phyloP scores from a whole-genome alignment of 192 early-diverging fungal species.

The Gaertneriomyces sp. region DNA sequence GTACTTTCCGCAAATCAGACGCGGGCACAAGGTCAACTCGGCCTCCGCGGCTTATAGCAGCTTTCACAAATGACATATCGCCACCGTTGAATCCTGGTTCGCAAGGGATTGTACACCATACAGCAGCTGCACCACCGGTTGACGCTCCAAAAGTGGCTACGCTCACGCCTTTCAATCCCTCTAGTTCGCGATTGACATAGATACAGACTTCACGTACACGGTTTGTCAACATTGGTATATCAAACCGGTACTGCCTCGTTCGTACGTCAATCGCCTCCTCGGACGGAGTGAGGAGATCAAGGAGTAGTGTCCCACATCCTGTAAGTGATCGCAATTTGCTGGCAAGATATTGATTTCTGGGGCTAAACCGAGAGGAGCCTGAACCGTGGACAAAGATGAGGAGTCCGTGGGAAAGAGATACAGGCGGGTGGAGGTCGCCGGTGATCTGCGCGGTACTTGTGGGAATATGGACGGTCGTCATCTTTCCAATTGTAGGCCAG shows the following conservation, averaged over 20 bases:
- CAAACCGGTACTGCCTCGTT: slow-evolving; percentile 11
- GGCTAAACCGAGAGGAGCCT: slow-evolving; percentile 13
- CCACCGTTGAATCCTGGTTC: too few species aligned
- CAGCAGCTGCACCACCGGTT: slow-evolving; percentile 14
- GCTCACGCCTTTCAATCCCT: neutral
- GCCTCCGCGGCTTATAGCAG: slow-evolving; percentile 11
- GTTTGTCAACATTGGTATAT: neutral
- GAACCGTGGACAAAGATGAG: slow-evolving; percentile 17
- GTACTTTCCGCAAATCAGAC: neutral
- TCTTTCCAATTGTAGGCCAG: too few species aligned
- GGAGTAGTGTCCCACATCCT: slow-evolving; percentile 12
- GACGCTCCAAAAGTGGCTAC: slow-evolving; percentile 18
- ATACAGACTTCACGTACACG: too few species aligned
- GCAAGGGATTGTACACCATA: neutral
- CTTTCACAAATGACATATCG: neutral
- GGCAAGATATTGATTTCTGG: neutral
- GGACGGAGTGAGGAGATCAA: slow-evolving; percentile 10
- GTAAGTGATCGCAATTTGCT: too few species aligned
- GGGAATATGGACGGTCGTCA: too few species aligned
- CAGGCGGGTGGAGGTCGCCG: slow-evolving; percentile 9
- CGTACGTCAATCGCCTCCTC: slow-evolving; percentile 11
- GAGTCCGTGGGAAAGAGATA: neutral
- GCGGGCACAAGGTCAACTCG: slow-evolving; percentile 15
- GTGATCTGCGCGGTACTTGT: too few species aligned
- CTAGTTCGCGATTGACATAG: too few species aligned